Conservation (phyloP, 2,329 filamentous ascomycete species). For the Colletotrichum sp. region DNA sequence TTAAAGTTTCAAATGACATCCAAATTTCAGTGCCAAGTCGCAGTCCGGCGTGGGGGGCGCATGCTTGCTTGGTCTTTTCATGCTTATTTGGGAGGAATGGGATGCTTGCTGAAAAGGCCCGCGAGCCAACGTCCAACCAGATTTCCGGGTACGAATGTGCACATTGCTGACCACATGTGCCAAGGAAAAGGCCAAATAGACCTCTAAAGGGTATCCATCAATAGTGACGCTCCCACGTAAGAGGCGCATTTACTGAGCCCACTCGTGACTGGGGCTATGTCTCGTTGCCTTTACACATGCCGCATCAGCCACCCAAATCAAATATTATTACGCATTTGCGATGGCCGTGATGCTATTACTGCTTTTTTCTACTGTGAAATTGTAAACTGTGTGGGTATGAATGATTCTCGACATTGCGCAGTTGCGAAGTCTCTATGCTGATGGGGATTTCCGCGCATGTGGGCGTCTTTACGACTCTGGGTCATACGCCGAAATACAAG, state of each 20-base stretch:
- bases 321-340: background rate
- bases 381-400: background rate
- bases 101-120: background rate
- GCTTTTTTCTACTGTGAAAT: background rate
- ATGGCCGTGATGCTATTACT: background rate
- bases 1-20: background rate
- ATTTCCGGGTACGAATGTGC: background rate
- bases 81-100: background rate
- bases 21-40: background rate
- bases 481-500: background rate
- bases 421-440: background rate
- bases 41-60: background rate
- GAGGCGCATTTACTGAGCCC: background rate
- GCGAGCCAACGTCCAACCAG: background rate
- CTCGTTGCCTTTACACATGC: background rate
- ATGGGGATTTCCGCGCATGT: background rate
- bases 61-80: background rate
- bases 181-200: background rate
- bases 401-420: background rate
- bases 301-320: background rate
- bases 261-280: background rate
- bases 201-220: background rate
- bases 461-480: background rate
- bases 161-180: background rate
- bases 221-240: background rate